Evolutionary conservation across 2,329 filamentous ascomycete species (phyloP), one percentile per base, ranked within the genome.

Genomic region (Stemphylium beticola): DNA sequence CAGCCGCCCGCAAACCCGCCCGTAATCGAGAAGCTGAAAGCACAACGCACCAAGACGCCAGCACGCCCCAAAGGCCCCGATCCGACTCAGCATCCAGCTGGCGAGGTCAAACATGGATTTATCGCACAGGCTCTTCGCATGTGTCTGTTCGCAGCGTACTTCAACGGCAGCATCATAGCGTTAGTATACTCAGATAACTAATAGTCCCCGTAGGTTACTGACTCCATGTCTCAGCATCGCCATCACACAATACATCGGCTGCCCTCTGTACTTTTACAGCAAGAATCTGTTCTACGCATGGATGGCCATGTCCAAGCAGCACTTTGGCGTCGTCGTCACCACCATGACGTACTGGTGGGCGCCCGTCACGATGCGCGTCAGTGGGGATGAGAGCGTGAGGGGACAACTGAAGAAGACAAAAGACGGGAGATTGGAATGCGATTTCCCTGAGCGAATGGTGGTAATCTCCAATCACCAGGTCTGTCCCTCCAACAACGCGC

Each of bases 331-430:
- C 24, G 78, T 91, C 53, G 85, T 87, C 58, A 91, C 88, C 17
- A 88, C 87, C 46, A 89, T 93, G 83, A 96, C 91, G 10, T 85
- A 93, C 67, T 90, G 89, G 81, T 96, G 90, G 89, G 89, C 88
- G 22, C 90, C 91, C 6, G 93, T 90, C 4, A 84, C 85, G 14
- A 87, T 96, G 62, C 83, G 90, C 39, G 86, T 96, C 68, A 93
- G 90, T 72, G 91, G 92, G 42, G 91, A 96, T 76, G 86, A 85
- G 66, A 91, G 88, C 29, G 87, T 96, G 40, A 83, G 87, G 12
- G 89, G 86, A 8, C 88, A 96, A 77, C 82, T 96, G 55, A 81
- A 80, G 58, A 82, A 88, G 64, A 87, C 85, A 0, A 71, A 79
- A 1, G 88, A 91, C 71, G 92, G 92, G 3, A 81, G 85, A 56